phyloP scores from a whole-genome alignment of 1,284 basidiomycete species.

The Pseudozyma thailandica region DNA sequence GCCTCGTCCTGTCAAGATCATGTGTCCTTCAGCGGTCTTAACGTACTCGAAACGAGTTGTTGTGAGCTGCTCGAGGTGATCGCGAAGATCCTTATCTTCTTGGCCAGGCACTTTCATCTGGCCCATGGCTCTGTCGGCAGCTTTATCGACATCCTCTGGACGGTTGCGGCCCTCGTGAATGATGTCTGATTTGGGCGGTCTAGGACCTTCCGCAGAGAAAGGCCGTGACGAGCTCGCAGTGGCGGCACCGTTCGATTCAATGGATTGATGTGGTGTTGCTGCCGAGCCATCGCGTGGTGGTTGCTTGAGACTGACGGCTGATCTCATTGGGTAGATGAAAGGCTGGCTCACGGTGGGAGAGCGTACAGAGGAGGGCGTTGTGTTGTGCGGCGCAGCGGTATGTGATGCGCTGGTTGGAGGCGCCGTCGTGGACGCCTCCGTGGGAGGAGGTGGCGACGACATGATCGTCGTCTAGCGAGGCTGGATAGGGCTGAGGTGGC shows the following conservation, averaged over 20 bases:
- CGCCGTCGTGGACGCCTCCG: conserved; percentile 10
- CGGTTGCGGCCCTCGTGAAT: conserved; percentile 31
- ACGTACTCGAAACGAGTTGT: conserved; percentile 75
- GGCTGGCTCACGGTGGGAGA: conserved; percentile 45
- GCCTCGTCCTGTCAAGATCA: conserved; percentile 77
- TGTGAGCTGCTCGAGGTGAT: conserved; percentile 48
- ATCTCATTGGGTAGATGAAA: conserved; percentile 62
- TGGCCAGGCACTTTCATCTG: conserved; percentile 31
- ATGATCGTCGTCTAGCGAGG: conserved; percentile 8
- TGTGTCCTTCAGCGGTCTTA: conserved; percentile 78
- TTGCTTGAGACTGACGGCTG: conserved; percentile 60
- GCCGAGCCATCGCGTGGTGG: conserved; percentile 13
- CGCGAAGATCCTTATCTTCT: conserved; percentile 24
- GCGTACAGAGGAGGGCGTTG: conserved; percentile 20
- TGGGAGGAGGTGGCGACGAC: conserved; percentile 24
- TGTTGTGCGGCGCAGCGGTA: conserved; percentile 2
- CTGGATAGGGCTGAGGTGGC: not conserved
- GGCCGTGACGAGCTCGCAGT: conserved; percentile 14
- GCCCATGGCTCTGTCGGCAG: conserved; percentile 33
- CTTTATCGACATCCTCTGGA: conserved; percentile 35
- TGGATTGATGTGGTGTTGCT: conserved; percentile 2
- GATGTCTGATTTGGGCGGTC: conserved; percentile 6
- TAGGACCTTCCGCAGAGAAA: conserved; percentile 14
- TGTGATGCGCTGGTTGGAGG: conserved; percentile 7
- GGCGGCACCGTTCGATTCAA: not conserved